Conservation (phyloP, 2,329 filamentous ascomycete genomes). For the Pseudocercospora fijiensis region DNA sequence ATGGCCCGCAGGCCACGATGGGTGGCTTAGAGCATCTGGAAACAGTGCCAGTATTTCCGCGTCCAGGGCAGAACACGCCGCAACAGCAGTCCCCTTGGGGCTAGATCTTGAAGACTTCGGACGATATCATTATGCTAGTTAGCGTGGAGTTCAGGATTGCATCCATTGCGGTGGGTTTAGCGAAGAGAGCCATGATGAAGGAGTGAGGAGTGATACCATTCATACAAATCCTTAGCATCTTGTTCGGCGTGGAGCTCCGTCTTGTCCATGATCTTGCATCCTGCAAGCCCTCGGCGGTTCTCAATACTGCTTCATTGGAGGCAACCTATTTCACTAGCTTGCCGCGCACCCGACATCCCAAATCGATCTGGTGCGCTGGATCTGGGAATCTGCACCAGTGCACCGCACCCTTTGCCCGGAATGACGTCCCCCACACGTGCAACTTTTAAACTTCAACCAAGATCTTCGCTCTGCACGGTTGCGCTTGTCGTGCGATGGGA, state of each 20-base stretch:
- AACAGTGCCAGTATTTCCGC: slow-evolving; percentile 81
- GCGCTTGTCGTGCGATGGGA: background rate
- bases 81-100: slow-evolving; percentile 34
- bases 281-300: background rate
- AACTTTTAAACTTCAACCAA: background rate
- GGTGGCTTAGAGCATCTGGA: slow-evolving; percentile 74
- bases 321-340: background rate
- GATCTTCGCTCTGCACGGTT: background rate
- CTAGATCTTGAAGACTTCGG: slow-evolving; percentile 13
- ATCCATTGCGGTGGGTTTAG: background rate
- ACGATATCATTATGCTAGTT: slow-evolving; percentile 7
- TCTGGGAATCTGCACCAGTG: background rate
- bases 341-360: background rate
- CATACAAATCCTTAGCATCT: background rate
- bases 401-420: background rate
- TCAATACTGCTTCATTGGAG: background rate
- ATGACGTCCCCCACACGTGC: background rate
- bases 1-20: slow-evolving; percentile 70
- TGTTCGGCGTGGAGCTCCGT: background rate
- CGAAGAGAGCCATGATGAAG: background rate
- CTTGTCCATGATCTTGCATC: background rate
- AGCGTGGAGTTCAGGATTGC: slow-evolving; percentile 12
- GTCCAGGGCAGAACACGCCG: slow-evolving; percentile 57
- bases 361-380: background rate
- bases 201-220: background rate